phyloP scores from a whole-genome alignment of 805 yeast species.

The Lachancea meyersii region DNA sequence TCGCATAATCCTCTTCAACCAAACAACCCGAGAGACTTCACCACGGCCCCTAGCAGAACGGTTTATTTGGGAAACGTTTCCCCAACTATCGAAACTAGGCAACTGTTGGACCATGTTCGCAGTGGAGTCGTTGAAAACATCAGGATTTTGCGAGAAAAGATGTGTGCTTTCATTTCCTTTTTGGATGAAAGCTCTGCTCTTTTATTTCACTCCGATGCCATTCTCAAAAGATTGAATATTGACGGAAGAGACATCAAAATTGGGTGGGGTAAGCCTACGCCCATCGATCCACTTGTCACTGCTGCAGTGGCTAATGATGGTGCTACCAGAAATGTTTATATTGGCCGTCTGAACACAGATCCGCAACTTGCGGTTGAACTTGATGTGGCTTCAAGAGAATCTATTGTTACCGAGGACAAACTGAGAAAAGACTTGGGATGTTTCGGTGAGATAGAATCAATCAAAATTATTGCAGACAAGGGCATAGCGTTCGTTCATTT shows the following conservation, averaged over 20 bases:
- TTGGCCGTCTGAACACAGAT: conserved; percentile 70
- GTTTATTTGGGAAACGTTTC: conserved; percentile 90
- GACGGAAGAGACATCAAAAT: conserved; percentile 76
- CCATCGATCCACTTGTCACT: conserved; percentile 66
- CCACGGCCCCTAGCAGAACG: conserved; percentile 66
- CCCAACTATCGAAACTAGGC: conserved; percentile 68
- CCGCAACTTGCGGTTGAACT: conserved; percentile 13
- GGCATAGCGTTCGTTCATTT: conserved; percentile 90
- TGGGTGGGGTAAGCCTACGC: conserved; percentile 88
- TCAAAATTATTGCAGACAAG: conserved; percentile 71
- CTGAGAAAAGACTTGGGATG: conserved; percentile 57
- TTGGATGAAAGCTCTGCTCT: conserved; percentile 84
- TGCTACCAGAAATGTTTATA: conserved; percentile 89
- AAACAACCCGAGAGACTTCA: conserved; percentile 30
- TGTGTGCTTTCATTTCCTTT: conserved; percentile 87
- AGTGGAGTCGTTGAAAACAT: conserved; percentile 83
- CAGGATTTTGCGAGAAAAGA: conserved; percentile 70
- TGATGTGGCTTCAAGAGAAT: conserved; percentile 16
- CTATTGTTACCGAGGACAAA: conserved; percentile 48
- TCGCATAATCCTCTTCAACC: conserved; percentile 15
- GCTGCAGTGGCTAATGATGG: conserved; percentile 75
- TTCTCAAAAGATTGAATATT: conserved; percentile 72
- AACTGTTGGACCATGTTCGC: conserved; percentile 81
- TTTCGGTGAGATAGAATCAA: conserved; percentile 80
- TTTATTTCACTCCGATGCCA: conserved; percentile 89